Percentiles rank a stretch among this genome's conserved stretches.
phyloP scores from a whole-genome alignment of 2,329 filamentous ascomycete genomes.

The Colletotrichum camelliae region DNA sequence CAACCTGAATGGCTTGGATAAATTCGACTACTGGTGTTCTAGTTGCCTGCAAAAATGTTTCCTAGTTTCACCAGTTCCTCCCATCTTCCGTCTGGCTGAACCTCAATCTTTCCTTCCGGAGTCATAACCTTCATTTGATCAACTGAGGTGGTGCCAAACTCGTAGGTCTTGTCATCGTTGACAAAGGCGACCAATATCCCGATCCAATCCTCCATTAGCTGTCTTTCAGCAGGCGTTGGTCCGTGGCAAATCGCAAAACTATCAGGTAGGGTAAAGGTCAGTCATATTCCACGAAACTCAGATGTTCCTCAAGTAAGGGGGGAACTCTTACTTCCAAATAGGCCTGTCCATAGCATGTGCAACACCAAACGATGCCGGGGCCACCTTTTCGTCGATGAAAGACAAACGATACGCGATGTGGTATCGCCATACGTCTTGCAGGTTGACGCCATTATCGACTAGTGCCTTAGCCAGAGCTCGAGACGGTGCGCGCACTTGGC shows the following conservation, averaged over 20 bases:
- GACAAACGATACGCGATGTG: slow-evolving; percentile 45
- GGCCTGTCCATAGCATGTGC: slow-evolving; percentile 47
- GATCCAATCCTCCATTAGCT: slow-evolving; percentile 44
- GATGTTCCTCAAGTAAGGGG: neutral
- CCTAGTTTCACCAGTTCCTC: slow-evolving; percentile 32
- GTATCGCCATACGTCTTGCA: slow-evolving; percentile 45
- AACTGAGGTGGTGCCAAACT: slow-evolving; percentile 36
- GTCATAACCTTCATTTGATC: slow-evolving; percentile 42
- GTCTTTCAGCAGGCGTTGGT: slow-evolving; percentile 35
- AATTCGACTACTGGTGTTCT: neutral
- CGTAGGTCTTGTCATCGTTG: slow-evolving; percentile 30
- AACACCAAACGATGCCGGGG: slow-evolving; percentile 37
- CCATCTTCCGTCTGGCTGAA: slow-evolving; percentile 41
- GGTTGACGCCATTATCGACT: slow-evolving; percentile 33
- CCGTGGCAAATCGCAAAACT: slow-evolving; percentile 44
- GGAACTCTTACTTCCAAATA: slow-evolving; percentile 42
- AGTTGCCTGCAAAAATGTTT: slow-evolving; percentile 29
- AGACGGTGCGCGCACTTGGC: slow-evolving; percentile 42
- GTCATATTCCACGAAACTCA: neutral
- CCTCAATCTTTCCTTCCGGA: slow-evolving; percentile 33
- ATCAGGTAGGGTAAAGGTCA: neutral
- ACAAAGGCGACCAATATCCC: slow-evolving; percentile 42
- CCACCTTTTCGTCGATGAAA: slow-evolving; percentile 44
- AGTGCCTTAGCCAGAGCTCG: slow-evolving; percentile 37
- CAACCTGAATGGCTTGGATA: neutral